Percentiles rank a stretch among this genome's conserved stretches.
phyloP scores from a whole-genome alignment of 495 filamentous ascomycete genomes.

The Talaromyces wortmannii region DNA sequence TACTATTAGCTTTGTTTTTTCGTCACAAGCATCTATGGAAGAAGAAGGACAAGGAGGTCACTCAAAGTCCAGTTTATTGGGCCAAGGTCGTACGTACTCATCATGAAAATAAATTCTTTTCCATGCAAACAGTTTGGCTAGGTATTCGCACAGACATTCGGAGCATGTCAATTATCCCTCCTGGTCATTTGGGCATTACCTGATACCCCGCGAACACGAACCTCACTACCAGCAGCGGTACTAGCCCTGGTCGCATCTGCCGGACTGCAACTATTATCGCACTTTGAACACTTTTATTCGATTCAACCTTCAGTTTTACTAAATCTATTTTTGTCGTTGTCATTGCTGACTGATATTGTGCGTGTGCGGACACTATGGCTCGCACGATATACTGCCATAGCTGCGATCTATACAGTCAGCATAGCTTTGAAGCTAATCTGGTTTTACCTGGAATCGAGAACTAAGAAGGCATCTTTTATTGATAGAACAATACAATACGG shows the following conservation, averaged over 20 bases:
- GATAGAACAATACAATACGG: neutral
- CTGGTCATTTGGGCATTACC: neutral
- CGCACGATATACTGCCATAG: neutral
- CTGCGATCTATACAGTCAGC: neutral
- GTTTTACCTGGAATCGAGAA: neutral
- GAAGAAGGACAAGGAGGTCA: neutral
- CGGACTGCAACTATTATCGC: slow-evolving; percentile 1
- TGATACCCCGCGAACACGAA: neutral
- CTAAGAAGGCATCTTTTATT: neutral
- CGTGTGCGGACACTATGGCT: slow-evolving; percentile 3
- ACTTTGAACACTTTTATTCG: neutral
- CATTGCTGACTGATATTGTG: neutral
- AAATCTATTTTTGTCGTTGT: neutral
- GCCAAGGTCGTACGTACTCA: neutral
- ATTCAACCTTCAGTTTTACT: slow-evolving; percentile 1
- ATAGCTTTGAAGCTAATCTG: neutral
- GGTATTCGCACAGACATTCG: neutral
- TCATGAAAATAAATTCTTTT: neutral
- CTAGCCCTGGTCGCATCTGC: neutral
- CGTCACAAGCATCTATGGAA: neutral
- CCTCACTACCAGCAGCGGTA: slow-evolving; percentile 1
- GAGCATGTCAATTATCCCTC: neutral
- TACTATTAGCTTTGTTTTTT: neutral
- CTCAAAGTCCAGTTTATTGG: neutral
- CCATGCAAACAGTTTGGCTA: neutral